Evolutionary conservation across 1,284 basidiomycete species (phyloP), one percentile per base, ranked within the genome.

Genomic region (Fomes fomentarius): DNA sequence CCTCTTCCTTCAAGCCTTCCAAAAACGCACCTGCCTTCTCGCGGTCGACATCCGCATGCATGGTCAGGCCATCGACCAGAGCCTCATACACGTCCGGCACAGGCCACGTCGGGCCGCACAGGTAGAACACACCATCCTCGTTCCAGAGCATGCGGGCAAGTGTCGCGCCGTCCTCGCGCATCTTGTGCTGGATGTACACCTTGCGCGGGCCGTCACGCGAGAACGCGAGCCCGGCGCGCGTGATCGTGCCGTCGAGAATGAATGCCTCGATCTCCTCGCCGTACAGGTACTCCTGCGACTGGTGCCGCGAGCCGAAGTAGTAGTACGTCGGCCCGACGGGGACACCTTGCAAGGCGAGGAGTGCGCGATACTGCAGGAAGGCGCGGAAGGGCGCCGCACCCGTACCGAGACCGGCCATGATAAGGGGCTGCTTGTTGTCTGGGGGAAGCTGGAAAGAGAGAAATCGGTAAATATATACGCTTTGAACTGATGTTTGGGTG

Each of bases 111-210:
- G 96, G 96, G 33, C 97, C 97, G 73, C 97, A 98, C 47, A 99
- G 81, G 74, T 96, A 98, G 76, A 99, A 99, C 66, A 90, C 93
- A 21, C 91, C 94, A 28, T 85, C 74, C 52, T 85, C 78, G 37
- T 83, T 77, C 58, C 82, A 77, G 52, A 98, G 76, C 82, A 93
- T 85, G 62, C 83, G 73, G 50, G 86, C 88, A 33, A 99, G 82
- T 47, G 80, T 76, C 64, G 85, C 80, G 38, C 89, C 89, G 71
- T 99, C 94, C 70, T 96, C 88, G 54, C 87, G 77, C 91, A 99
- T 99, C 81, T 94, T 96, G 80, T 99, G 93, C 74, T 99, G 96
- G 69, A 99, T 99, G 75, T 99, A 99, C 43, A 97, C 88, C 76
- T 99, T 99, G 71, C 89, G 83, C 52, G 84, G 83, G 4, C 88